These are phyloP conservation scores for Aristolochia fimbriata DNA, from an alignment of 164 flowering plant species.

Conservation along the genomic window DNA sequence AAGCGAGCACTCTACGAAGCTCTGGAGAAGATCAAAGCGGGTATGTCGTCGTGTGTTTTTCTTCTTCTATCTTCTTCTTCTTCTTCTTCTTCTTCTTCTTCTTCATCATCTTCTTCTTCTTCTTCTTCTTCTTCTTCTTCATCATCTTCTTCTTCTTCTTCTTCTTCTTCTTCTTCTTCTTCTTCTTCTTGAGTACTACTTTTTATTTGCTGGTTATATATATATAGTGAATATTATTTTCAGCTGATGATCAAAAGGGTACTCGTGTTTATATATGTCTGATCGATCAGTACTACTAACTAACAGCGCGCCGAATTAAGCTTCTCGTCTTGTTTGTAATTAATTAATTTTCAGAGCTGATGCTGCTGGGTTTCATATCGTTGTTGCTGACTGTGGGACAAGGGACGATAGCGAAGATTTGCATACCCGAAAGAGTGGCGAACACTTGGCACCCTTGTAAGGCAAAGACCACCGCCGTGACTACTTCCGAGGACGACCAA, in stretches of 20 bases:
- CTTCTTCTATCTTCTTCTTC: too few species aligned
- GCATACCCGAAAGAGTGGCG: conserved; percentile 25
- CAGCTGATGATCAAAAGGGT: too few species aligned
- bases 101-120: too few species aligned
- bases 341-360: conserved; percentile 35
- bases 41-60: conserved; percentile 15
- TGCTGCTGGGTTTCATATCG: conserved; percentile 42
- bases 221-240: too few species aligned
- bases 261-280: too few species aligned
- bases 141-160: too few species aligned
- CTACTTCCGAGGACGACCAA: not conserved
- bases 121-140: not conserved
- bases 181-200: not conserved
- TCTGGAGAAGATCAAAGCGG: conserved; percentile 46
- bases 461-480: conserved; percentile 10
- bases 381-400: conserved; percentile 38
- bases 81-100: not conserved
- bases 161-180: not conserved
- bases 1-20: conserved; percentile 39
- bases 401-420: conserved; percentile 21
- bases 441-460: conserved; percentile 40
- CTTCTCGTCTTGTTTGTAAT: too few species aligned
- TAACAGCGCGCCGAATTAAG: too few species aligned
- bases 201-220: too few species aligned
- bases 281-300: too few species aligned